Base-by-base conservation (phyloP, 352 stramenopile species). In the Pythium oligandrum region DNA sequence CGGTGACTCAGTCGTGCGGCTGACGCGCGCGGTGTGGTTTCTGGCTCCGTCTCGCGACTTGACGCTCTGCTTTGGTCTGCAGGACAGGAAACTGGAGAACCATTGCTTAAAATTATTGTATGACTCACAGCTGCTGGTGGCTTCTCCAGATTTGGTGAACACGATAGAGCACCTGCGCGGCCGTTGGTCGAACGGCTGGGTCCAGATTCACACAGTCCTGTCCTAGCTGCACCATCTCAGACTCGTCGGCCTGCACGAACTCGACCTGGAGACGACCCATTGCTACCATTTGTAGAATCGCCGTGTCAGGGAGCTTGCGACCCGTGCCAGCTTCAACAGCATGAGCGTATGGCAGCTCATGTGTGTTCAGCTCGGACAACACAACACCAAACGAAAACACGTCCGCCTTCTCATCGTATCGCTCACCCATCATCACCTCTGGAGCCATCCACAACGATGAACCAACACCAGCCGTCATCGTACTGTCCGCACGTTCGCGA, bases 371-470 rank as follows among this genome's bases (percentile, higher is more conserved):
- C 6, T 66, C 59, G 35, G 53, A 63, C 26, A 66, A 43, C 35
- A 66, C 38, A 9, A 66, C 51, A 26, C 59, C 59, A 37, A 66
- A 55, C 32, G 59, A 62, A 26, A 58, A 66, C n/a, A 66, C 39
- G 32, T 66, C 60, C 4, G 64, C 61, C 26, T 51, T 61, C 3
- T 63, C 55, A 9, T 68, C 51, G 44, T 63, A 66, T 1, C 52
- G 50, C 3, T 38, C 60, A 0, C 64, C 56, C 5, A 36, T 61
- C 55, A 72, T 68, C 4, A 72, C 60, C 31, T 72, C 64, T 4
- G 64, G 64, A 1, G 60, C 64, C 55, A 72, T 68, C 60, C 64
- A 72, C 10, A 68, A 51, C 47, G 48, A 54, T 2, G 54, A 44
- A 9, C 42, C 26, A 6, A 26, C 46, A 17, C 2, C n/a, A n/a